phyloP scores from a whole-genome alignment of 345 rosid species.

The Moringa oleifera region DNA sequence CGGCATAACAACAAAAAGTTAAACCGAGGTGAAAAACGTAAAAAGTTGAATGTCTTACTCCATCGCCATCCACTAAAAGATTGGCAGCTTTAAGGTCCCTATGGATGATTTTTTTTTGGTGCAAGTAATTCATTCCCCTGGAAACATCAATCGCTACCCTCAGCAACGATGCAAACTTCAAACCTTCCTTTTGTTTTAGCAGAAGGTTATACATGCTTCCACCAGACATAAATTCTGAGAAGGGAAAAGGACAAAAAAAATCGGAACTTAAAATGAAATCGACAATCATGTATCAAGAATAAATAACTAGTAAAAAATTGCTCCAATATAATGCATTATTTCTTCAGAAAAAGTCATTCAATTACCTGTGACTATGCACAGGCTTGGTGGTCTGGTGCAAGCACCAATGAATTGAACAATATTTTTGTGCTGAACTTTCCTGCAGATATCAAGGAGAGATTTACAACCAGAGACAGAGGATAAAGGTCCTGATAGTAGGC shows the following conservation, averaged over 20 bases:
- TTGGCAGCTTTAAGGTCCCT: slow-evolving; percentile 73
- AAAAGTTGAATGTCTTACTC: slow-evolving; percentile 35
- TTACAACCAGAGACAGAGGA: slow-evolving; percentile 1
- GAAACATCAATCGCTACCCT: slow-evolving; percentile 64
- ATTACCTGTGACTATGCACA: slow-evolving; percentile 59
- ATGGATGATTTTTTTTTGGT: slow-evolving; percentile 44
- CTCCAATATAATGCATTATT: neutral
- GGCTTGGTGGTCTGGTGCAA: slow-evolving; percentile 46
- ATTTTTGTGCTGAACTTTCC: slow-evolving; percentile 62
- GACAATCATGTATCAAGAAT: neutral
- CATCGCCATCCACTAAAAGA: slow-evolving; percentile 62
- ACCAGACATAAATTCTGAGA: slow-evolving; percentile 59
- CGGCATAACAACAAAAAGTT: neutral
- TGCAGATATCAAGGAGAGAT: slow-evolving; percentile 21
- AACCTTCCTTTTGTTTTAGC: slow-evolving; percentile 45
- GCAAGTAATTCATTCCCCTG: slow-evolving; percentile 67
- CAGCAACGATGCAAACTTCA: slow-evolving; percentile 44
- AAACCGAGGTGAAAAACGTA: slow-evolving; percentile 1
- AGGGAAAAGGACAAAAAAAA: slow-evolving; percentile 9
- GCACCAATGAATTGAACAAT: slow-evolving; percentile 63
- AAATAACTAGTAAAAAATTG: neutral
- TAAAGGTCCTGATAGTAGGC: slow-evolving; percentile 5
- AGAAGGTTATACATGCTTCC: slow-evolving; percentile 65
- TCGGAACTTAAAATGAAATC: neutral
- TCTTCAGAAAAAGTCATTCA: slow-evolving; percentile 1